Percentiles rank a stretch among this genome's conserved stretches.
Evolutionary conservation across 257 asterid genomes (phyloP).

Genomic region (Hygrophila difformis): DNA sequence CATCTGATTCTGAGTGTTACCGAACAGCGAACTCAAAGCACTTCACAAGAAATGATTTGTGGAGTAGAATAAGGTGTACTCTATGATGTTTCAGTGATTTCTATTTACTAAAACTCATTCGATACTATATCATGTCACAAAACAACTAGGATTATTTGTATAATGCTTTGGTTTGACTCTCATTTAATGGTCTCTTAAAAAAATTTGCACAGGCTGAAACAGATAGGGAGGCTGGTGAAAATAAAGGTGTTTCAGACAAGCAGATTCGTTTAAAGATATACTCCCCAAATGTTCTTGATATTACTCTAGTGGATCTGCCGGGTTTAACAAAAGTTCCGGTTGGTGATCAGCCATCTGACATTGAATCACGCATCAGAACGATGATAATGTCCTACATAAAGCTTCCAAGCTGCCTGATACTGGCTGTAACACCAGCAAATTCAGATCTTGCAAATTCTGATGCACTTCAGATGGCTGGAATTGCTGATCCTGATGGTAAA

Average conservation of each 20-base stretch:
- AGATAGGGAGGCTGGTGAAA: conserved; percentile 79
- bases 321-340: conserved; percentile 94
- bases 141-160: too few relatives aligned
- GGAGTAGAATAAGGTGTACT: too few relatives aligned
- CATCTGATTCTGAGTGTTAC: too few relatives aligned
- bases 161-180: conserved; percentile 1
- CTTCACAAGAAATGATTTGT: too few relatives aligned
- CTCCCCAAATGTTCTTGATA: conserved; percentile 91
- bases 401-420: conserved; percentile 61
- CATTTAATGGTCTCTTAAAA: conserved; percentile 11
- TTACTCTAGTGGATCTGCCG: conserved; percentile 94
- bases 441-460: conserved; percentile 93
- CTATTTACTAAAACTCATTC: too few relatives aligned
- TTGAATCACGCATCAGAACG: conserved; percentile 87
- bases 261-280: conserved; percentile 76
- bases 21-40: too few relatives aligned
- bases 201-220: conserved; percentile 64
- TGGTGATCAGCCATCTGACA: conserved; percentile 97
- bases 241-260: conserved; percentile 83
- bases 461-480: conserved; percentile 98
- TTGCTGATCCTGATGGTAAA: conserved; percentile 90
- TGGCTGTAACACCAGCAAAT: conserved; percentile 97
- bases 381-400: conserved; percentile 86
- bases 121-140: too few relatives aligned
- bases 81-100: too few relatives aligned